phyloP scores from a whole-genome alignment of 495 filamentous ascomycete genomes.

The Penicillium cosmopolitanum region DNA sequence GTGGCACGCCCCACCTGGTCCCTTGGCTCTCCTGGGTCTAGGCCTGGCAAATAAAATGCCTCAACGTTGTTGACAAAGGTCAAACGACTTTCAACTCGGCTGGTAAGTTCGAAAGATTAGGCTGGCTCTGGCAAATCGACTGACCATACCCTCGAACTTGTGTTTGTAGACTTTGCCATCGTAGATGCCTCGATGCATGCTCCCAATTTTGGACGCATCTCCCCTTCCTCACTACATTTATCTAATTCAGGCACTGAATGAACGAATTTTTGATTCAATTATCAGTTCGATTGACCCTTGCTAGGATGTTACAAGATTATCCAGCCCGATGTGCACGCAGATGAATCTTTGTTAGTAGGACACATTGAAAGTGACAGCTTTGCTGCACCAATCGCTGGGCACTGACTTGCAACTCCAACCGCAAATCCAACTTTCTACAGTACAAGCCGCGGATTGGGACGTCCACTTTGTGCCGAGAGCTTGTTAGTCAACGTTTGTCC shows the following conservation, averaged over 20 bases:
- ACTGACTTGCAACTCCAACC: too few relatives aligned
- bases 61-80: background rate
- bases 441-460: too few relatives aligned
- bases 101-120: background rate
- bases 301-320: background rate
- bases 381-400: too few relatives aligned
- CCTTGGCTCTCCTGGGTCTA: background rate
- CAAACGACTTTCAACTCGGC: background rate
- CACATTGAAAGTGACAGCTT: background rate
- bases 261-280: background rate
- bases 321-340: background rate
- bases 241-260: background rate
- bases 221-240: background rate
- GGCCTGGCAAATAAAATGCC: background rate
- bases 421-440: too few relatives aligned
- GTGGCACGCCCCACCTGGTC: background rate
- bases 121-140: background rate
- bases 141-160: background rate
- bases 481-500: too few relatives aligned
- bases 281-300: background rate
- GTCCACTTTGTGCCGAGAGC: too few relatives aligned
- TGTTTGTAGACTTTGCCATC: background rate
- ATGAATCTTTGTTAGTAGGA: background rate
- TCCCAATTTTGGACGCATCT: background rate
- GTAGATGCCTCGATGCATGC: background rate